phyloP scores from a whole-genome alignment of 2,329 filamentous ascomycete species.

The Blumeria graminis region DNA sequence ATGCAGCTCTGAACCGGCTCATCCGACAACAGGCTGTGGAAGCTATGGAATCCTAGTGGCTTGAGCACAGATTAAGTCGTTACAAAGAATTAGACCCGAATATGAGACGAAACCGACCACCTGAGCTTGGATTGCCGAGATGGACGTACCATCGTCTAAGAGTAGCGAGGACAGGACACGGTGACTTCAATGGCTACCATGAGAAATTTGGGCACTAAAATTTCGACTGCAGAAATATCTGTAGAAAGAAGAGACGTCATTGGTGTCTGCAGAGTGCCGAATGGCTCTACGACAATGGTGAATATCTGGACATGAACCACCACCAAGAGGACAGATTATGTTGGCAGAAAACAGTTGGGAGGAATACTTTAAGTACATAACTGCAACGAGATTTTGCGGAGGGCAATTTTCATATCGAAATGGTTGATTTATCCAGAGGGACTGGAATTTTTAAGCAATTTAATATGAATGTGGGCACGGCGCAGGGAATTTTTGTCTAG shows the following conservation, averaged over 20 bases:
- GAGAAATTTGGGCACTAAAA: background rate
- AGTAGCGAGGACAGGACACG: background rate
- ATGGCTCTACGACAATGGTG: background rate
- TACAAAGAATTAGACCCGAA: background rate
- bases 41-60: background rate
- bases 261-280: background rate
- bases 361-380: background rate
- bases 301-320: background rate
- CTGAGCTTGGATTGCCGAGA: slow-evolving; percentile 26
- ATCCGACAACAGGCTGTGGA: background rate
- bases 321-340: background rate
- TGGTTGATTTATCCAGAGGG: too few species aligned
- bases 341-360: background rate
- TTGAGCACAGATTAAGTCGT: background rate
- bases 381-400: background rate
- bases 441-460: background rate
- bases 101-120: slow-evolving; percentile 15
- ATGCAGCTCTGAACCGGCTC: background rate
- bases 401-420: background rate
- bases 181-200: background rate
- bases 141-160: background rate
- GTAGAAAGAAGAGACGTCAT: background rate
- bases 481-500: background rate
- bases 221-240: background rate
- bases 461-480: background rate